Evolutionary conservation across 2,329 filamentous ascomycete species (phyloP).

Genomic region (Tolypocladium inflatum): DNA sequence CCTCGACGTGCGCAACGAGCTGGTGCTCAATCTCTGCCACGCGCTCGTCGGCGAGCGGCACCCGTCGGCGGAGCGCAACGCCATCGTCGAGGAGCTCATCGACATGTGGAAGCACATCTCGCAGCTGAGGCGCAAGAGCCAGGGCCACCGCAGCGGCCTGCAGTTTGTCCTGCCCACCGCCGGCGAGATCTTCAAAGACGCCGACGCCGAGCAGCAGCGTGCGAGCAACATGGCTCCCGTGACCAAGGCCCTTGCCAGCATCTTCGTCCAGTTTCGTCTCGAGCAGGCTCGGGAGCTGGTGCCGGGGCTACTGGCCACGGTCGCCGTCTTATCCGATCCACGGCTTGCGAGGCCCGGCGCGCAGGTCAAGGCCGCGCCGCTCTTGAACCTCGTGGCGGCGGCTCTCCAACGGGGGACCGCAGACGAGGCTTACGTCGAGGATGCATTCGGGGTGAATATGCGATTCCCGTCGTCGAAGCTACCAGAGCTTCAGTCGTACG

Average conservation of each 20-base stretch:
- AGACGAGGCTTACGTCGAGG: constrained; percentile 9
- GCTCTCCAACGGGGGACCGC: constrained; percentile 10
- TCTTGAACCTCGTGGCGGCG: constrained; percentile 16
- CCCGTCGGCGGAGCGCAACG: constrained; percentile 5
- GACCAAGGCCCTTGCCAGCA: constrained; percentile 14
- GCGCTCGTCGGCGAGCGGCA: constrained; percentile 9
- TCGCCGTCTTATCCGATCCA: constrained; percentile 19
- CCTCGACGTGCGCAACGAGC: constrained; percentile 16
- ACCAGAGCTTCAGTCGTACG: constrained; percentile 13
- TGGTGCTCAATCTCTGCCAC: constrained; percentile 23
- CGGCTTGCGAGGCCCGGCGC: constrained; percentile 6
- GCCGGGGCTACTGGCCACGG: constrained; percentile 21
- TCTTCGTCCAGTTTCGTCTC: constrained; percentile 20
- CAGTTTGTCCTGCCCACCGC: constrained; percentile 20
- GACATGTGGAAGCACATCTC: constrained; percentile 27
- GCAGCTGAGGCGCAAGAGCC: constrained; percentile 19
- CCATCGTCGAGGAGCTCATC: constrained; percentile 18
- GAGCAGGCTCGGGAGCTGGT: constrained; percentile 15
- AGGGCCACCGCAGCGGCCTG: constrained; percentile 5
- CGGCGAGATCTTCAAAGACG: constrained; percentile 13
- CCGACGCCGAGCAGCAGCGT: constrained; percentile 1
- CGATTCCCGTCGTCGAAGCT: constrained; percentile 10
- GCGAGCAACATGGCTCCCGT: constrained; percentile 3
- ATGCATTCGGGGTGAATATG: constrained; percentile 8
- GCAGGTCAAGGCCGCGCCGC: constrained; percentile 14